These are phyloP conservation scores for Talaromyces verruculosus DNA, from an alignment of 2,329 filamentous ascomycete genomes.

Conservation along the genomic window DNA sequence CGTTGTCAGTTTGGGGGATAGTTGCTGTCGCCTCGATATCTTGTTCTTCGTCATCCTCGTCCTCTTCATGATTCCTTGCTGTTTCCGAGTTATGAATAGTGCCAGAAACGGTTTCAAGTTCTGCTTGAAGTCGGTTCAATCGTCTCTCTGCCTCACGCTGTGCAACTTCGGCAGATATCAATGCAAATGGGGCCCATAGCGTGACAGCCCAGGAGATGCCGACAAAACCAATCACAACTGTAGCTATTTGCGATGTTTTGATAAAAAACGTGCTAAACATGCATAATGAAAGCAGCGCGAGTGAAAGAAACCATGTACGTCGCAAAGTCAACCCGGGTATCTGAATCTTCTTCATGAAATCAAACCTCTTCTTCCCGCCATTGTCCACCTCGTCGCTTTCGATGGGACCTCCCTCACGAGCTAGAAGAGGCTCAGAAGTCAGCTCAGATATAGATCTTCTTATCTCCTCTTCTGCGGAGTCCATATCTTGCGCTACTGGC, in stretches of 20 bases:
- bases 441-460: conserved; percentile 28
- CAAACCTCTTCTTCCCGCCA: conserved; percentile 19
- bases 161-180: conserved; percentile 90
- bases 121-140: conserved; percentile 42
- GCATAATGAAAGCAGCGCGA: conserved; percentile 76
- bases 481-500: conserved; percentile 20
- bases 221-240: conserved; percentile 73
- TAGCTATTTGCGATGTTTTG: conserved; percentile 67
- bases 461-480: neutral
- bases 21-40: conserved; percentile 27
- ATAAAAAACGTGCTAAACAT: conserved; percentile 86
- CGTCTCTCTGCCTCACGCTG: conserved; percentile 70
- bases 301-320: conserved; percentile 80
- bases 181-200: conserved; percentile 91
- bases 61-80: neutral
- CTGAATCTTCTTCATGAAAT: conserved; percentile 59
- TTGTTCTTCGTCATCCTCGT: conserved; percentile 30
- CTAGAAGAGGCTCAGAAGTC: conserved; percentile 34
- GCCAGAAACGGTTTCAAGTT: conserved; percentile 25
- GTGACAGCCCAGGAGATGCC: conserved; percentile 92
- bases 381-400: conserved; percentile 20
- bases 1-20: conserved; percentile 42
- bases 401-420: conserved; percentile 22
- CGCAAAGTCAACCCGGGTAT: conserved; percentile 85
- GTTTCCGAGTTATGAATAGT: neutral